Base-by-base conservation (phyloP, 2,329 filamentous ascomycete genomes). In the Lachnellula occidentalis region DNA sequence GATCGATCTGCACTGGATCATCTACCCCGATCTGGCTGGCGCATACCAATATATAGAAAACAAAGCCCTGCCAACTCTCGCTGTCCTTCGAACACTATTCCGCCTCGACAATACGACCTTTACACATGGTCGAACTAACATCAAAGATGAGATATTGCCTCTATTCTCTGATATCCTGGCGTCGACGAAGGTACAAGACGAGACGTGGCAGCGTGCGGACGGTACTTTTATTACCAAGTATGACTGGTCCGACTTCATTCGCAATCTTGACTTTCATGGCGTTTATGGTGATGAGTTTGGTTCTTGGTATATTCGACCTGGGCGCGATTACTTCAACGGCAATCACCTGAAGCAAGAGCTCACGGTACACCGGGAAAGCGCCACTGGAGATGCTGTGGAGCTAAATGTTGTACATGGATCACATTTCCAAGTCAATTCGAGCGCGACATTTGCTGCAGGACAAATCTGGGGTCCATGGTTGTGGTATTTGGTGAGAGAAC, bases 31-130 rank as follows among this genome's bases (percentile, higher is more conserved):
- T 15, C 72, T 78, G 1, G 67, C 73, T 2, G 77, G 77, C n/a
- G 76, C 77, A n/a, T 79, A 80, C 59, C 77, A 79, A 53, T 80
- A 80, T 66, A 77, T 79, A 49, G 74, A 79, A 55, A 79, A 80
- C 61, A 74, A 68, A 49, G 73, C 69, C 3, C 66, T 79, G 4
- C 76, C 77, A 1, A 69, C 67, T 0, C 69, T 79, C 6, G 76
- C 77, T 48, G 76, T 78, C 56, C 78, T 78, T 60, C 68, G 78
- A 19, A 78, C 76, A 0, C 69, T 80, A 2, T 78, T 74, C 71
- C 71, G 76, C 7, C 69, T 80, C 12, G 76, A 77, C 51, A 78
- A 78, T 53, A 65, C 64, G 0, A 75, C 74, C 0, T 80, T 80
- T 54, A 67, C 74, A 1, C 71, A 71, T 48, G 77, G 75, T 1